These are phyloP conservation scores for Aspergillus neotritici DNA, from an alignment of 2,329 filamentous ascomycete genomes.

Conservation along the genomic window DNA sequence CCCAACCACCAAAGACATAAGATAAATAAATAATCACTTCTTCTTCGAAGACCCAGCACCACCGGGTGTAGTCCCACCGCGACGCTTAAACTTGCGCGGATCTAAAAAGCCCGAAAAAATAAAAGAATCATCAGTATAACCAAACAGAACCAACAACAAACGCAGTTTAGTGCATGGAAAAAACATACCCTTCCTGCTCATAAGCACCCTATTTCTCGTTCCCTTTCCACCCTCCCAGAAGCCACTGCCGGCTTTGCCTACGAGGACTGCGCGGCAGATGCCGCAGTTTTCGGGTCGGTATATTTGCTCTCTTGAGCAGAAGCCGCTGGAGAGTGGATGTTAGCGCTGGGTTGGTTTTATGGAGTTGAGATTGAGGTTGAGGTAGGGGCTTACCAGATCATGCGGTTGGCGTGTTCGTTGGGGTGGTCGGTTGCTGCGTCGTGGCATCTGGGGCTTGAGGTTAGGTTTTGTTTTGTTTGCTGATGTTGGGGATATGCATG, in stretches of 20 bases:
- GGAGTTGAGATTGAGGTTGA: neutral
- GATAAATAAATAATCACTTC: no score
- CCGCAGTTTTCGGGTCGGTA: conserved; percentile 70
- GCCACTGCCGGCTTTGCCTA: conserved; percentile 61
- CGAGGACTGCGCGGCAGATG: conserved; percentile 64
- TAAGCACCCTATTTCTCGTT: conserved; percentile 63
- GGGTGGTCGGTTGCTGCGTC: conserved; percentile 64
- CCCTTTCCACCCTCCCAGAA: conserved; percentile 88
- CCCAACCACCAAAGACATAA: neutral
- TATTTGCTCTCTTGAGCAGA: conserved; percentile 73
- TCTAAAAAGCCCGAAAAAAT: conserved; percentile 44
- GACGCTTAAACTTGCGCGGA: conserved; percentile 64
- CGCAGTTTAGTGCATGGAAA: neutral
- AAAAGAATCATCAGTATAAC: conserved; percentile 2
- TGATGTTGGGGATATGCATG: no score
- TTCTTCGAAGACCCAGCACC: conserved; percentile 27
- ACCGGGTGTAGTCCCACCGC: conserved; percentile 40
- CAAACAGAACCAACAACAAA: neutral
- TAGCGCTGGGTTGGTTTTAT: neutral
- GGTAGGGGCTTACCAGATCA: conserved; percentile 58
- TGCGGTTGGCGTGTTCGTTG: conserved; percentile 75
- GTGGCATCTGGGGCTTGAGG: conserved; percentile 55
- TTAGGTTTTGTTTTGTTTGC: conserved; percentile 4
- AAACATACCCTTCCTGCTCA: conserved; percentile 60
- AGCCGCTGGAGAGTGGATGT: conserved; percentile 44